phyloP scores from a whole-genome alignment of 192 early-diverging fungal species.

The Radiomyces spectabilis region DNA sequence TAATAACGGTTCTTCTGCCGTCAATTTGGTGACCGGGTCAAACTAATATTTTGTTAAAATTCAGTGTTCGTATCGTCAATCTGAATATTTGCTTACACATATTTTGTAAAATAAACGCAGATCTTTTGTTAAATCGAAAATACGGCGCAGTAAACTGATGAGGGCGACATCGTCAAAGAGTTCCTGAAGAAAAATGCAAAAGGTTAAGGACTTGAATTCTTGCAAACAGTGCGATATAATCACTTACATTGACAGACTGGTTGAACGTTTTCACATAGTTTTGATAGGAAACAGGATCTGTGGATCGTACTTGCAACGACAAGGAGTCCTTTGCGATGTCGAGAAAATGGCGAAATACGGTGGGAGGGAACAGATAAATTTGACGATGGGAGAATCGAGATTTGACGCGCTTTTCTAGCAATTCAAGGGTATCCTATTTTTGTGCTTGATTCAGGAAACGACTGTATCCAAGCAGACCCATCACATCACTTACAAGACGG shows the following conservation, averaged over 20 bases:
- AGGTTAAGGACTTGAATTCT: neutral
- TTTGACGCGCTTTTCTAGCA: conserved; percentile 92
- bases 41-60: conserved; percentile 21
- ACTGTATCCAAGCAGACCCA: no score
- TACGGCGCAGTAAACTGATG: conserved; percentile 34
- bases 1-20: conserved; percentile 27
- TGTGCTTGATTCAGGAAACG: no score
- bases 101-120: conserved; percentile 44
- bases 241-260: conserved; percentile 30
- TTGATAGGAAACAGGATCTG: conserved; percentile 18
- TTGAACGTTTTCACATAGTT: conserved; percentile 45
- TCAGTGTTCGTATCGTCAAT: no score
- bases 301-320: conserved; percentile 8
- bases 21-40: conserved; percentile 34
- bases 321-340: conserved; percentile 49
- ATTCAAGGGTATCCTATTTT: conserved; percentile 67
- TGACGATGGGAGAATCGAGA: conserved; percentile 88
- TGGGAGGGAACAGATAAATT: conserved; percentile 59
- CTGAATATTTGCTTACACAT: conserved; percentile 49
- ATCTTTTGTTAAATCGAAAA: conserved; percentile 52
- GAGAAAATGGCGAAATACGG: conserved; percentile 47
- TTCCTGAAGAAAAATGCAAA: conserved; percentile 17
- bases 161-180: conserved; percentile 39
- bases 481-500: conserved; percentile 48
- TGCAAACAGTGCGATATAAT: neutral